phyloP scores from a whole-genome alignment of 176 grass and related monocot genomes.

The Oropetium thomaeum region DNA sequence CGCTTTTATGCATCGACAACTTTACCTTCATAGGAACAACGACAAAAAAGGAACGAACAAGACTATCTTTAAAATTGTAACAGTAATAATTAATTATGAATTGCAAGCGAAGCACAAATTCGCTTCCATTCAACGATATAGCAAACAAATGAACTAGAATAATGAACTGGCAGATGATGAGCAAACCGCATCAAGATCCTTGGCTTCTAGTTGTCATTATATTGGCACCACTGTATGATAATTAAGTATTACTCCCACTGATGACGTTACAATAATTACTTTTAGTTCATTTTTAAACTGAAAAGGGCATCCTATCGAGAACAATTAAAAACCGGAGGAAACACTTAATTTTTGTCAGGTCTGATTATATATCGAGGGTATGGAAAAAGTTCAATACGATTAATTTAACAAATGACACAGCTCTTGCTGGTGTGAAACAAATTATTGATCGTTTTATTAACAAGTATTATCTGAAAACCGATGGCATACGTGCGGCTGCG shows the following conservation, averaged over 20 bases:
- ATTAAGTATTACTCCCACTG: no score
- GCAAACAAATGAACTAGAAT: not conserved
- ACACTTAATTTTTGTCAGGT: not conserved
- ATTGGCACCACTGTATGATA: no score
- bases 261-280: no score
- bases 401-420: conserved; percentile 18
- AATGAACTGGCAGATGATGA: not conserved
- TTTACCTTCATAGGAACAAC: not conserved
- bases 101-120: conserved; percentile 32
- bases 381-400: conserved; percentile 26
- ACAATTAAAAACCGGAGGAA: no score
- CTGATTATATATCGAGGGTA: not conserved
- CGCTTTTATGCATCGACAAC: not conserved
- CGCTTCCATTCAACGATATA: conserved; percentile 16
- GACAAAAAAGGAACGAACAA: not conserved
- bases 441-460: no score
- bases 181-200: not conserved
- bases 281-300: no score
- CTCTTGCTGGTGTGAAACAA: no score
- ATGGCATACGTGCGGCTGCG: not conserved
- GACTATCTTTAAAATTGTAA: not conserved
- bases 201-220: not conserved
- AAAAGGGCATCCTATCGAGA: no score
- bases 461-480: not conserved
- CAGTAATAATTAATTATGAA: not conserved